These are phyloP conservation scores for Novymonas esmeraldas DNA, from an alignment of 208 protist species.

Conservation along the genomic window DNA sequence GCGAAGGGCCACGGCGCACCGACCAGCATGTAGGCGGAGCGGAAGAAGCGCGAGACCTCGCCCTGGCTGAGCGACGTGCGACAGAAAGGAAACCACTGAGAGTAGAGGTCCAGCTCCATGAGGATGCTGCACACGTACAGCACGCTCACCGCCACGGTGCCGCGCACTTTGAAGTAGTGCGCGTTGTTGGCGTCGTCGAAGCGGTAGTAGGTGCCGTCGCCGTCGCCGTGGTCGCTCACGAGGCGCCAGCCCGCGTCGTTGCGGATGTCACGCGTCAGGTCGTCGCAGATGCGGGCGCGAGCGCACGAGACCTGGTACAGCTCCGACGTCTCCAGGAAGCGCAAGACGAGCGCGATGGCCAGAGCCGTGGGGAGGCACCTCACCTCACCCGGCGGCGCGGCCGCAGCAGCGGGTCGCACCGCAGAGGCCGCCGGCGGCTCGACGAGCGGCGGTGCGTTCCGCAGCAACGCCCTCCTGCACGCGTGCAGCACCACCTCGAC, in stretches of 20 bases:
- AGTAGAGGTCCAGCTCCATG: constrained; percentile 64
- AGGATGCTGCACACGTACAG: constrained; percentile 47
- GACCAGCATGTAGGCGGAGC: constrained; percentile 53
- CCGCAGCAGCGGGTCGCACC: constrained; percentile 7
- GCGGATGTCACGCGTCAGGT: constrained; percentile 37
- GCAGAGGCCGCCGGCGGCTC: constrained; percentile 18
- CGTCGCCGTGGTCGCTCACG: constrained; percentile 29
- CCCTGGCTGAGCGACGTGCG: constrained; percentile 33
- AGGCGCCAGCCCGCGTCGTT: constrained; percentile 35
- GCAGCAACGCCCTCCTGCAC: not conserved
- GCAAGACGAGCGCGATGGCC: constrained; percentile 35
- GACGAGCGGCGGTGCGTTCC: not conserved
- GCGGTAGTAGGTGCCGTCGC: constrained; percentile 48
- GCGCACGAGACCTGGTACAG: constrained; percentile 37
- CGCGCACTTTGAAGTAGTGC: constrained; percentile 64
- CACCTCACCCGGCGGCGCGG: constrained; percentile 12
- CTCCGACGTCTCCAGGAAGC: constrained; percentile 37
- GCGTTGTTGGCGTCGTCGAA: constrained; percentile 35
- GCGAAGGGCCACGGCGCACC: constrained; percentile 55
- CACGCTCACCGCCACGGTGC: constrained; percentile 35
- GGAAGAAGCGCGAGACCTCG: constrained; percentile 54
- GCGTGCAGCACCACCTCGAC: not conserved
- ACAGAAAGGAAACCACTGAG: constrained; percentile 61
- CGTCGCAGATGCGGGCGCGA: constrained; percentile 30
- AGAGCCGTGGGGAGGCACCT: constrained; percentile 38